Evolutionary conservation across 23 red algal species (phyloP), one percentile per base, ranked within the genome.

Genomic region (Gracilaria vermiculophylla): DNA sequence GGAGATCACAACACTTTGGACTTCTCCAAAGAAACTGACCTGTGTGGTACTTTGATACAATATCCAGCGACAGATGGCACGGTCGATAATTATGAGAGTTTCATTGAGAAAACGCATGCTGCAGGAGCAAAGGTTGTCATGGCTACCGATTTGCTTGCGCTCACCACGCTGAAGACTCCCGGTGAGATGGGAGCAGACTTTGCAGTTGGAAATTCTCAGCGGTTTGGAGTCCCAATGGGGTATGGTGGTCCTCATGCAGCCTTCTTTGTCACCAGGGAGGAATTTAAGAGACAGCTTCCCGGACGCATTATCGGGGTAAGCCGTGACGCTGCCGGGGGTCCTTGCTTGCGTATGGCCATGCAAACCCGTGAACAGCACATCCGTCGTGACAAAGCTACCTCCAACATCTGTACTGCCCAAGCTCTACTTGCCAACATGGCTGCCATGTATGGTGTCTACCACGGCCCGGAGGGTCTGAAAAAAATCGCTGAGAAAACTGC

Each of bases 301-400:
- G 97, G 97, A 32, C 72, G 97, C 33, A 99, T 99, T 58, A 99
- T 99, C 36, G 97, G 97, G 10, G 76, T 99, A 7, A 99, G 97
- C 77, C 85, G 88, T 40, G 97, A 99, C 65, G 94, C 93, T 19
- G 32, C 85, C 37, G 97, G 97, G 29, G 76, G 76, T 21, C 92
- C 91, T 42, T 93, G 93, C n/a, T 54, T 99, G 77, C 97, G 97
- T 29, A 99, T 99, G 97, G 97, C 97, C 28, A 86, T 99, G 97
- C 97, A 99, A 83, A 99, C 97, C 23, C 89, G 97, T 50, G 97
- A 99, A 69, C 97, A 99, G 82, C 97, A 99, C 52, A 99, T 99
- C 84, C 93, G 97, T 44, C 89, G 97, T 21, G 97, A 99, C 61
- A 99, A 99, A 76, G 97, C 97, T 7, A 99, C 97, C 20, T 90